phyloP scores from a whole-genome alignment of 2,329 filamentous ascomycete genomes.

The Paraphoma sp. region DNA sequence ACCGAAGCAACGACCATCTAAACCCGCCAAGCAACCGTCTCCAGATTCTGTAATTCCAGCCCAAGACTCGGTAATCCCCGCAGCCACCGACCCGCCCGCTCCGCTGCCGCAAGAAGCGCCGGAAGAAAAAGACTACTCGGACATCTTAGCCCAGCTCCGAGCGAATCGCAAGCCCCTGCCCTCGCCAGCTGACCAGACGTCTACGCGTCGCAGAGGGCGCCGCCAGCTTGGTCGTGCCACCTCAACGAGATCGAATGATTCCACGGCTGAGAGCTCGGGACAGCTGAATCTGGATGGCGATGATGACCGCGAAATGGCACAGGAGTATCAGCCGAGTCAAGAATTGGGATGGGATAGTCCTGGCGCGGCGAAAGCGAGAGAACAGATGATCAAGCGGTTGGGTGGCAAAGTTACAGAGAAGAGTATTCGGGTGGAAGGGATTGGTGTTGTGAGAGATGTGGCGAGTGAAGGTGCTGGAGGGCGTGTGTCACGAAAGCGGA shows the following conservation, averaged over 20 bases:
- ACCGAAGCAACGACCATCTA: conserved; percentile 18
- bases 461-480: conserved; percentile 30
- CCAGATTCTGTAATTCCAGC: conserved; percentile 36
- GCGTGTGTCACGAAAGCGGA: conserved; percentile 34
- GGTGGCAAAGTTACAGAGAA: conserved; percentile 42
- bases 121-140: conserved; percentile 41
- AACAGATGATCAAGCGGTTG: conserved; percentile 44
- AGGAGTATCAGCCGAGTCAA: conserved; percentile 45
- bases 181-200: conserved; percentile 23
- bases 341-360: conserved; percentile 48
- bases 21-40: conserved; percentile 18
- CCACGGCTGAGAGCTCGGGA: conserved; percentile 35
- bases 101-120: conserved; percentile 9
- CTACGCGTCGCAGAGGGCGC: conserved; percentile 24
- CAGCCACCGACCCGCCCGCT: conserved; percentile 20
- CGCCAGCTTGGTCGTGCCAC: conserved; percentile 42
- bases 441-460: conserved; percentile 45
- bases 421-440: conserved; percentile 34
- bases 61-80: conserved; percentile 35
- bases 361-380: conserved; percentile 41
- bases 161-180: conserved; percentile 36
- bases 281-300: conserved; percentile 23
- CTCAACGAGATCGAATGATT: conserved; percentile 37
- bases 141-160: conserved; percentile 38
- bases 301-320: conserved; percentile 21